Percentiles rank a stretch among this genome's conserved stretches.
Conservation (phyloP, 495 filamentous ascomycete genomes). For the Evernia prunastri region DNA sequence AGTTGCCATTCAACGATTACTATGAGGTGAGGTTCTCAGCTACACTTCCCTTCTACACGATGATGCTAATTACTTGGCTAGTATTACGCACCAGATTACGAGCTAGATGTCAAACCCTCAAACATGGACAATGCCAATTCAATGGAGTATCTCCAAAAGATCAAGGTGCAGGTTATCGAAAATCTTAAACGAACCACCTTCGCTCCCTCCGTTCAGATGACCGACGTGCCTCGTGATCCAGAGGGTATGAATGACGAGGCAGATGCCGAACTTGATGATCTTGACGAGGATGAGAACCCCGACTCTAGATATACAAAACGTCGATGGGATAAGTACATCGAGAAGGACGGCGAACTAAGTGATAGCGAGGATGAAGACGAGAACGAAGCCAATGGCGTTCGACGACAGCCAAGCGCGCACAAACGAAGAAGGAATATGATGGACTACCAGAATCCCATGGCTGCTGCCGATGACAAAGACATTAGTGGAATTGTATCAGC, state of each 20-base stretch:
- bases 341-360: constrained; percentile 66
- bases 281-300: constrained; percentile 85
- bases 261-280: constrained; percentile 80
- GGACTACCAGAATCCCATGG: constrained; percentile 61
- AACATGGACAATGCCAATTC: constrained; percentile 99
- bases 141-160: constrained; percentile 90
- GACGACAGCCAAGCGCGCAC: constrained; percentile 49
- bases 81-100: constrained; percentile 97
- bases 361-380: constrained; percentile 89
- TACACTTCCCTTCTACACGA: too few relatives aligned
- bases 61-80: too few relatives aligned
- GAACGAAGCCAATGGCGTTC: constrained; percentile 63
- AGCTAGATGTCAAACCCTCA: constrained; percentile 86
- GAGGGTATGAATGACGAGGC: constrained; percentile 72
- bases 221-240: constrained; percentile 78
- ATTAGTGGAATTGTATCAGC: constrained; percentile 57
- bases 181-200: constrained; percentile 85
- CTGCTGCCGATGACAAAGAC: constrained; percentile 56
- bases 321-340: constrained; percentile 71
- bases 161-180: constrained; percentile 83
- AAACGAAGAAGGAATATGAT: constrained; percentile 59
- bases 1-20: constrained; percentile 96
- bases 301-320: constrained; percentile 79
- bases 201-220: constrained; percentile 90
- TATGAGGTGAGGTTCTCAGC: constrained; percentile 95